Percentiles rank a stretch among this genome's conserved stretches.
phyloP scores from a whole-genome alignment of 108 stramenopile genomes.

The Pseudonitzschia delicatissima region DNA sequence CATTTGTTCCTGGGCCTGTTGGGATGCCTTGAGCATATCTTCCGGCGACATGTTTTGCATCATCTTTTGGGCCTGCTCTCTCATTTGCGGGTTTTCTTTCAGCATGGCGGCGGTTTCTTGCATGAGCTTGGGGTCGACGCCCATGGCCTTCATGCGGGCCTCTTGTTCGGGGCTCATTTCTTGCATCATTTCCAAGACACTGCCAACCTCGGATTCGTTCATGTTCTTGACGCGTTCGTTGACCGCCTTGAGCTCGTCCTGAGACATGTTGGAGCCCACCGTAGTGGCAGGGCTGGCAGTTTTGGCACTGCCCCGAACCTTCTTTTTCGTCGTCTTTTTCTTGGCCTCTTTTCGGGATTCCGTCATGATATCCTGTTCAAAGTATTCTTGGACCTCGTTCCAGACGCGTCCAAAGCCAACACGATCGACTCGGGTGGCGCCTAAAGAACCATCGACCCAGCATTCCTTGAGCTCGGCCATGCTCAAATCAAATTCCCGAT shows the following conservation, averaged over 20 bases:
- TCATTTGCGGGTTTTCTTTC: slow-evolving; percentile 66
- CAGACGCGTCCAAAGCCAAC: slow-evolving; percentile 69
- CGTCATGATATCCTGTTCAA: slow-evolving; percentile 68
- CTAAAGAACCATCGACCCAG: slow-evolving; percentile 63
- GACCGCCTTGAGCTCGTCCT: slow-evolving; percentile 50
- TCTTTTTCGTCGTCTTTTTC: slow-evolving; percentile 13
- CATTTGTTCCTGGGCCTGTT: slow-evolving; percentile 73
- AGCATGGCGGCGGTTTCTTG: slow-evolving; percentile 58
- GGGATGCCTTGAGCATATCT: slow-evolving; percentile 57
- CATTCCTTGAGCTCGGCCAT: slow-evolving; percentile 59
- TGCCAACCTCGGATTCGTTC: slow-evolving; percentile 52
- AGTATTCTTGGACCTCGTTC: slow-evolving; percentile 79
- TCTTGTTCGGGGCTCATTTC: slow-evolving; percentile 67
- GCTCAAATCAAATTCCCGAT: slow-evolving; percentile 52
- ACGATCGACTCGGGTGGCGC: slow-evolving; percentile 59
- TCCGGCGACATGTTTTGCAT: slow-evolving; percentile 71
- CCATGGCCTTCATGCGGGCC: slow-evolving; percentile 70
- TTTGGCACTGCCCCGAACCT: slow-evolving; percentile 16
- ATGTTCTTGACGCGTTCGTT: slow-evolving; percentile 62
- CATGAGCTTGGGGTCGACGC: slow-evolving; percentile 68
- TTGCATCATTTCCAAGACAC: slow-evolving; percentile 58
- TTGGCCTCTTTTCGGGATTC: slow-evolving; percentile 43
- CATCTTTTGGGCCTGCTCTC: slow-evolving; percentile 59
- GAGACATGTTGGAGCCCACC: slow-evolving; percentile 39
- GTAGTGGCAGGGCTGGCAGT: slow-evolving; percentile 14